These are phyloP conservation scores for Parvularia atlantis DNA, from an alignment of 78 protist genomes.

Conservation along the genomic window DNA sequence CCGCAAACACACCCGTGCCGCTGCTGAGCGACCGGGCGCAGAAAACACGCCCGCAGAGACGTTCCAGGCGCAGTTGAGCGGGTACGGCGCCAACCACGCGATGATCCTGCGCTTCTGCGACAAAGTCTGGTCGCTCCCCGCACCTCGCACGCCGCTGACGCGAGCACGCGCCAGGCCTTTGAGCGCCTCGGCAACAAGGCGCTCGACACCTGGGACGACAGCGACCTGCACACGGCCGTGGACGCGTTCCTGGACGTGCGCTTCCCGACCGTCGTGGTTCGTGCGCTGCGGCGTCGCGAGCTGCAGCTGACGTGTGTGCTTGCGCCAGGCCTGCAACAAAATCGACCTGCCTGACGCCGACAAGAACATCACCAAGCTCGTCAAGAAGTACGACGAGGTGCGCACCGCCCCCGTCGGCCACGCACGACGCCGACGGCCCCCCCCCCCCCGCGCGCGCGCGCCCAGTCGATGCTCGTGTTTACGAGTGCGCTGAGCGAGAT, in stretches of 20 bases:
- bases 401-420: constrained; percentile 42
- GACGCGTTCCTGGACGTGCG: constrained; percentile 8
- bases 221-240: too few relatives aligned
- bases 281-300: too few relatives aligned
- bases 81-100: constrained; percentile 34
- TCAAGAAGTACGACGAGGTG: constrained; percentile 30
- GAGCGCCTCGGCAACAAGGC: constrained; percentile 21
- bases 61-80: constrained; percentile 30
- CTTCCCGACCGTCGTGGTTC: too few relatives aligned
- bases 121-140: not conserved
- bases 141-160: not conserved
- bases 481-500: constrained; percentile 38
- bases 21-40: not conserved
- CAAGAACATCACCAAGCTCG: not conserved
- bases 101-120: not conserved
- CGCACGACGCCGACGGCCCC: constrained; percentile 17
- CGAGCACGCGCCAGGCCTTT: too few relatives aligned
- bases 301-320: too few relatives aligned
- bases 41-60: constrained; percentile 16
- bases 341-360: not conserved
- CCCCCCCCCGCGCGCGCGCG: constrained; percentile 18
- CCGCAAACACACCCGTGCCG: not conserved
- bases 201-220: constrained; percentile 9
- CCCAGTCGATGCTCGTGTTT: not conserved
- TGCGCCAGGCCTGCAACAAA: too few relatives aligned